These are phyloP conservation scores for Globisporangium polare DNA, from an alignment of 352 stramenopile species.

Conservation along the genomic window DNA sequence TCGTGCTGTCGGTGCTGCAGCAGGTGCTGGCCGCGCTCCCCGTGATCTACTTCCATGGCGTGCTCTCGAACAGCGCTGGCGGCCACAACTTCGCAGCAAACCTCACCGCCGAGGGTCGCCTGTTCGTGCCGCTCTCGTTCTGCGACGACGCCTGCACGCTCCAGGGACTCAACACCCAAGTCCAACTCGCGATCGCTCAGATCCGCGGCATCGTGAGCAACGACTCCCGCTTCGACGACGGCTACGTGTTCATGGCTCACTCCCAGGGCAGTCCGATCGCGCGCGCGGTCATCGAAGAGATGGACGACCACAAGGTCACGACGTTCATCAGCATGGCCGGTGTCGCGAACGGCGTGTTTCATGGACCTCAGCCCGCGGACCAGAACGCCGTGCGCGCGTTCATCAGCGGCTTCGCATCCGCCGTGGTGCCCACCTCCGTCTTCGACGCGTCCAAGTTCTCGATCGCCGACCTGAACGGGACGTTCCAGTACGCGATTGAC, in stretches of 20 bases:
- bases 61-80: background rate
- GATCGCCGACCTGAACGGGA: constrained; percentile 16
- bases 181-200: constrained; percentile 32
- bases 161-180: constrained; percentile 25
- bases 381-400: too few relatives aligned
- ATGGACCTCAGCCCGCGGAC: constrained; percentile 32
- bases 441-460: constrained; percentile 21
- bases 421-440: background rate
- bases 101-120: constrained; percentile 13
- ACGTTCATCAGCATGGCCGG: constrained; percentile 42
- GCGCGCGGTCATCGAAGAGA: constrained; percentile 42
- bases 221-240: constrained; percentile 22
- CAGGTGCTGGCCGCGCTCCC: background rate
- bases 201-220: constrained; percentile 22
- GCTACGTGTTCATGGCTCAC: constrained; percentile 46
- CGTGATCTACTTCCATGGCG: constrained; percentile 5
- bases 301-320: constrained; percentile 54
- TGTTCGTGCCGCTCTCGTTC: constrained; percentile 34
- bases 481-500: constrained; percentile 32
- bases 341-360: constrained; percentile 40
- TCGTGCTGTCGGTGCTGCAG: too few relatives aligned
- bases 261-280: constrained; percentile 46
- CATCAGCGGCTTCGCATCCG: background rate
- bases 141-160: constrained; percentile 31
- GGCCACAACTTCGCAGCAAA: background rate